Evolutionary conservation across 2,329 filamentous ascomycete genomes (phyloP).

Genomic region (Xylaria multiplex): DNA sequence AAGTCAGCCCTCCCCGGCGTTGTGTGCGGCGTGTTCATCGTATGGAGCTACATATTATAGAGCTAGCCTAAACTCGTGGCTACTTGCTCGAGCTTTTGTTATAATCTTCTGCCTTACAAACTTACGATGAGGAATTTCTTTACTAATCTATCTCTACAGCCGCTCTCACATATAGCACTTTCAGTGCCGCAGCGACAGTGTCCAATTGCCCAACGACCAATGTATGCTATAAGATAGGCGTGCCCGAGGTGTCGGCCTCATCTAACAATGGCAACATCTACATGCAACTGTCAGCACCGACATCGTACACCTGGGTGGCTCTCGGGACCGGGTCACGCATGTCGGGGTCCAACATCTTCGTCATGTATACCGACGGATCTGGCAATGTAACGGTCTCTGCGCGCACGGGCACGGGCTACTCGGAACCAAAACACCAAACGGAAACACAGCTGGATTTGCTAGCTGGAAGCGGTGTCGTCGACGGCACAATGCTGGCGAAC

Average conservation of each 20-base stretch:
- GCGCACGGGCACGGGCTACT: slow-evolving; percentile 59
- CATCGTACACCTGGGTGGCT: slow-evolving; percentile 65
- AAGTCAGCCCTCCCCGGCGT: background rate
- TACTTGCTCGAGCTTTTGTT: too few relatives aligned
- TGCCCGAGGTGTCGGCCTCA: slow-evolving; percentile 61
- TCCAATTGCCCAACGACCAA: slow-evolving; percentile 55
- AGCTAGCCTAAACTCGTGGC: background rate
- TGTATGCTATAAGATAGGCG: slow-evolving; percentile 67
- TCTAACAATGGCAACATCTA: slow-evolving; percentile 66
- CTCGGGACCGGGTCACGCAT: slow-evolving; percentile 67
- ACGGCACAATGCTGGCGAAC: slow-evolving; percentile 67
- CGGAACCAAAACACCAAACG: slow-evolving; percentile 58
- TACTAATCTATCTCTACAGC: slow-evolving; percentile 34
- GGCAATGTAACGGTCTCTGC: slow-evolving; percentile 72
- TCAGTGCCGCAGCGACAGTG: slow-evolving; percentile 46
- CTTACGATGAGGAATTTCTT: background rate
- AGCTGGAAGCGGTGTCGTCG: slow-evolving; percentile 65
- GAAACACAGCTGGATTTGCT: slow-evolving; percentile 62
- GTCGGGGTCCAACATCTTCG: slow-evolving; percentile 68
- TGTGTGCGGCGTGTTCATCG: background rate
- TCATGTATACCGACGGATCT: slow-evolving; percentile 67
- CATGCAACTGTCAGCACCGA: slow-evolving; percentile 68
- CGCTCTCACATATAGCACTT: slow-evolving; percentile 37
- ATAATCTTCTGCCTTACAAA: background rate
- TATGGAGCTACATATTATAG: background rate